Base-by-base conservation (phyloP, 225 moss, liverwort and hornwort genomes). In the Marchantia paleacea region DNA sequence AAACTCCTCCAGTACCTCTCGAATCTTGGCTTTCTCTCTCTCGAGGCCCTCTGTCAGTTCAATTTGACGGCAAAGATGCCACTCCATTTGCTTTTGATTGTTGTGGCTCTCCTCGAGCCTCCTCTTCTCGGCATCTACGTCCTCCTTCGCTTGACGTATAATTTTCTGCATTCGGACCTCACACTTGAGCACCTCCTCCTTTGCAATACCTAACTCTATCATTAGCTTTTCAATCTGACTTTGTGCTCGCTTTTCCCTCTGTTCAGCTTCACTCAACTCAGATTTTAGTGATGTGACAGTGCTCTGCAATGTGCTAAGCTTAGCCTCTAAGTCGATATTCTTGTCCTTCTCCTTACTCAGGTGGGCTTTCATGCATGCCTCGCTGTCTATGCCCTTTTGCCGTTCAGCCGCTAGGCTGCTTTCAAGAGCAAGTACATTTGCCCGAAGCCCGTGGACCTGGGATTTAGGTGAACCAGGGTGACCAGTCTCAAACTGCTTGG, bases 21-120 rank as follows among this genome's bases (percentile, higher is more conserved):
- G 87, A 4, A 88, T 50, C 72, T 81, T 85, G 12, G 77, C 71
- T 52, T 88, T 88, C 39, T 88, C 87, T 78, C 78, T 69, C 62
- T 88, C 87, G 25, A 88, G 50, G 22, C 82, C 87, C 66, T 88
- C 85, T 62, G 87, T 83, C 63, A 83, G 52, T 76, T 88, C 87
- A 63, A 88, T 79, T 68, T 88, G 87, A 30, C 87, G 82, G 80
- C 87, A 85, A 78, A 88, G 78, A 79, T 85, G 85, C 87, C 87
- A 88, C 75, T 88, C 87, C 68, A 85, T 79, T 79, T 88, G 87
- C 75, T 85, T 83, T 29, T 71, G 83, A 55, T 64, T 88, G 31
- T 64, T 72, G 1, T 82, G 62, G 7, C 73, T 83, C 19, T 81
- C 85, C 39, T 85, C 83, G 30, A 83, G 85, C 75, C 76, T 88